phyloP scores from a whole-genome alignment of 2,329 filamentous ascomycete genomes.

The Orbilia ellipsospora region DNA sequence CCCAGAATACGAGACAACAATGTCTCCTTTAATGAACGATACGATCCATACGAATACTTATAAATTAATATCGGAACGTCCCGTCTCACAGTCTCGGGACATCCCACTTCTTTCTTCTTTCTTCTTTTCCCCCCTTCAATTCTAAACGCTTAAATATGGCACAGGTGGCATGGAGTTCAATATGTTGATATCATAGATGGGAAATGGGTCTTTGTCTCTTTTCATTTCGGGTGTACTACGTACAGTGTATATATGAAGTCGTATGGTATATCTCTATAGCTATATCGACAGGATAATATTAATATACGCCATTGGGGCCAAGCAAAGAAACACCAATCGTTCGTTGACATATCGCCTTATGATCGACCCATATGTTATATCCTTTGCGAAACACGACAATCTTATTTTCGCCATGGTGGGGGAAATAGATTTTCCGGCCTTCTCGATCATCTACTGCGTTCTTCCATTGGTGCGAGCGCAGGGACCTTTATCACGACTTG shows the following conservation, averaged over 20 bases:
- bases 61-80: constrained; percentile 18
- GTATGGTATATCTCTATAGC: constrained; percentile 17
- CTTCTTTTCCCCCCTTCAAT: neutral
- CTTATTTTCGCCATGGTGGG: constrained; percentile 18
- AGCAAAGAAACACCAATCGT: constrained; percentile 1
- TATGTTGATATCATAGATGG: constrained; percentile 2
- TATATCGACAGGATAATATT: constrained; percentile 30
- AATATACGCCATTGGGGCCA: constrained; percentile 26
- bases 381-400: neutral
- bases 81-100: neutral
- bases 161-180: constrained; percentile 25
- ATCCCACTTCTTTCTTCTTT: too few species aligned
- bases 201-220: neutral
- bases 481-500: neutral
- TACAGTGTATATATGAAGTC: constrained; percentile 27
- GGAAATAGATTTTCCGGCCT: constrained; percentile 23
- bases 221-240: constrained; percentile 4
- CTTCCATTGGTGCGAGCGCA: too few species aligned
- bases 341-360: neutral
- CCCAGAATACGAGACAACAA: constrained; percentile 4
- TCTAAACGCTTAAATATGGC: neutral
- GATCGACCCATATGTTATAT: neutral
- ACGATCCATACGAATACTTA: constrained; percentile 18
- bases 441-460: neutral
- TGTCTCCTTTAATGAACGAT: constrained; percentile 20